phyloP scores from a whole-genome alignment of 176 grass and related monocot species.

The Paspalum vaginatum region DNA sequence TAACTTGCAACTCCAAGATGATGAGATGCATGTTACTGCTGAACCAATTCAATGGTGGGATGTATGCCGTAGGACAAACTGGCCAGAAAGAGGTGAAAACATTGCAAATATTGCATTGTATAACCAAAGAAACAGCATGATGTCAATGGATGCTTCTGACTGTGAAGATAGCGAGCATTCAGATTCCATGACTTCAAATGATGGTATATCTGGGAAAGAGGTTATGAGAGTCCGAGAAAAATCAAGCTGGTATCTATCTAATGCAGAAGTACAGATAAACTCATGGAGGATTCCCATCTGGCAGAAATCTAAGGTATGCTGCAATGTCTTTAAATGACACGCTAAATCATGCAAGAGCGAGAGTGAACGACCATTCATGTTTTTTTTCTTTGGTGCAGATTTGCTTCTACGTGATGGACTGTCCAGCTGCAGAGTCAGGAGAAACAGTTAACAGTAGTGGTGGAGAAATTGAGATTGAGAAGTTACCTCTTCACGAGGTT shows the following conservation, averaged over 20 bases:
- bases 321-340: conserved; percentile 30
- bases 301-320: conserved; percentile 95
- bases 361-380: conserved; percentile 36
- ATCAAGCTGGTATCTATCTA: conserved; percentile 89
- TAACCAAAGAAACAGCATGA: conserved; percentile 58
- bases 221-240: conserved; percentile 58
- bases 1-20: conserved; percentile 79
- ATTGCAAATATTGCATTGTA: conserved; percentile 60
- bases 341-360: conserved; percentile 22
- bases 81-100: conserved; percentile 89
- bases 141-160: conserved; percentile 63
- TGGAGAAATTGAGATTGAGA: conserved; percentile 97
- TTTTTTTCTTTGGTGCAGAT: conserved; percentile 57
- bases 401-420: conserved; percentile 84
- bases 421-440: conserved; percentile 46
- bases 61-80: conserved; percentile 93
- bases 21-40: conserved; percentile 86
- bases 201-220: conserved; percentile 60
- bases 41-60: conserved; percentile 99
- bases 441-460: conserved; percentile 37
- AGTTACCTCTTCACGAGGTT: conserved; percentile 69
- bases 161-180: conserved; percentile 65
- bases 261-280: conserved; percentile 93
- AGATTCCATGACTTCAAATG: conserved; percentile 49
- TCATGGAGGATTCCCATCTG: conserved; percentile 88